Evolutionary conservation across 129 eudicot genomes (phyloP).

Genomic region (Gnaphalium uliginosum): DNA sequence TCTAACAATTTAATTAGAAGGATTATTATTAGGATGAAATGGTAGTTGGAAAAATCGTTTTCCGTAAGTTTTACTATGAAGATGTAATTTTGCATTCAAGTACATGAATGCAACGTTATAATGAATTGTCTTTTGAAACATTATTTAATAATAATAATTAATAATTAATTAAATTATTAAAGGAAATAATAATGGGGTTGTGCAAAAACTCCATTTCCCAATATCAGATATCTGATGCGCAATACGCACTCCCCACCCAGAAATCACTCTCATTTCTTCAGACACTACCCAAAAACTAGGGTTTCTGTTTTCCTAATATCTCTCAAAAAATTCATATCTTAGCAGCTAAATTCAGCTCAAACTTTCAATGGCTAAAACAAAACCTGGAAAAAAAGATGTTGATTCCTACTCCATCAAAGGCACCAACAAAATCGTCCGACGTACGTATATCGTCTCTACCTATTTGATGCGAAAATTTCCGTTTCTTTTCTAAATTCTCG

Average conservation of each 20-base stretch:
- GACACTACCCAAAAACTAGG: slow-evolving; percentile 29
- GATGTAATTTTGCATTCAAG: too few species aligned
- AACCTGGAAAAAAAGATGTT: slow-evolving; percentile 76
- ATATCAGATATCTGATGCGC: neutral
- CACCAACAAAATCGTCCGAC: slow-evolving; percentile 75
- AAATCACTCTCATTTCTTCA: neutral
- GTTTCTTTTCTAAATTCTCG: neutral
- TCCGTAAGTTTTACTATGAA: too few species aligned
- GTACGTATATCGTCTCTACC: slow-evolving; percentile 36
- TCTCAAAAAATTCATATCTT: neutral
- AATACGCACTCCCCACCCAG: neutral
- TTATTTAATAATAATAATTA: too few species aligned
- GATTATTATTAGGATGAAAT: too few species aligned
- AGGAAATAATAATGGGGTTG: too few species aligned
- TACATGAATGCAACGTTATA: too few species aligned
- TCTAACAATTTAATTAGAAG: too few species aligned
- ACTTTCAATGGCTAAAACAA: slow-evolving; percentile 68
- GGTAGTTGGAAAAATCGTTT: too few species aligned
- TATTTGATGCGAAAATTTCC: too few species aligned
- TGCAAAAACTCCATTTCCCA: too few species aligned
- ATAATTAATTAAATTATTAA: too few species aligned
- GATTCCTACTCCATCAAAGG: slow-evolving; percentile 85
- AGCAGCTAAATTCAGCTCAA: neutral
- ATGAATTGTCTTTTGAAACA: too few species aligned
- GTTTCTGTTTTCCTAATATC: slow-evolving; percentile 5